These are phyloP conservation scores for Linnemannia exigua DNA, from an alignment of 192 early-diverging fungal genomes.

Conservation along the genomic window DNA sequence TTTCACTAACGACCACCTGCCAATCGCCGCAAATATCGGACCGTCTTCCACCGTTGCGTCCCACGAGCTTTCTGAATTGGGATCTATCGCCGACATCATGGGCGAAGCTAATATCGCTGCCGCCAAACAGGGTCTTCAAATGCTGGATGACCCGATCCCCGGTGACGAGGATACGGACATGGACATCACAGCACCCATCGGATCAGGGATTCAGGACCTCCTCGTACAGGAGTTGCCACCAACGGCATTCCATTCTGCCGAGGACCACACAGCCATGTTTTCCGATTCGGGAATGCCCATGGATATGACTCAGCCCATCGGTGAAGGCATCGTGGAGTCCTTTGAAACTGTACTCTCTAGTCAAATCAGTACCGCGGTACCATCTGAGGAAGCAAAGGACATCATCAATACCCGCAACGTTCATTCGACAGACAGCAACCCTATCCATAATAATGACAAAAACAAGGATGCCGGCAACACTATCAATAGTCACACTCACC, in stretches of 20 bases:
- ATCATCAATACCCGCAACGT: background rate
- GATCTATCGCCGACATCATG: background rate
- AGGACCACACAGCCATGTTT: constrained; percentile 34
- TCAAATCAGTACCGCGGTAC: background rate
- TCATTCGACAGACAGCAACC: background rate
- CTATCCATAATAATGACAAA: constrained; percentile 9
- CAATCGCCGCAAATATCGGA: background rate
- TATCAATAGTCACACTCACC: background rate
- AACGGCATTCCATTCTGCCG: constrained; percentile 21
- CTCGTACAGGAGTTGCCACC: constrained; percentile 36
- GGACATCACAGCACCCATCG: constrained; percentile 55
- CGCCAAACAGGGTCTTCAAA: background rate
- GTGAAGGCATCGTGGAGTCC: constrained; percentile 29
- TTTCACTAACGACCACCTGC: background rate
- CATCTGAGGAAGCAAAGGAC: background rate
- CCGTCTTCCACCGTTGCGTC: background rate
- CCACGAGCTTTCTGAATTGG: background rate
- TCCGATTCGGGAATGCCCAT: constrained; percentile 34
- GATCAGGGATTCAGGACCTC: constrained; percentile 36
- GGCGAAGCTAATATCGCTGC: background rate
- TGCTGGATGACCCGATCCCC: background rate
- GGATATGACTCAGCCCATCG: constrained; percentile 43
- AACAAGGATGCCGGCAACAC: background rate
- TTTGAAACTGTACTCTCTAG: background rate
- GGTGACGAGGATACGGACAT: constrained; percentile 42